These are phyloP conservation scores for Musa balbisiana DNA, from an alignment of 202 grass and related monocot species.

Conservation along the genomic window DNA sequence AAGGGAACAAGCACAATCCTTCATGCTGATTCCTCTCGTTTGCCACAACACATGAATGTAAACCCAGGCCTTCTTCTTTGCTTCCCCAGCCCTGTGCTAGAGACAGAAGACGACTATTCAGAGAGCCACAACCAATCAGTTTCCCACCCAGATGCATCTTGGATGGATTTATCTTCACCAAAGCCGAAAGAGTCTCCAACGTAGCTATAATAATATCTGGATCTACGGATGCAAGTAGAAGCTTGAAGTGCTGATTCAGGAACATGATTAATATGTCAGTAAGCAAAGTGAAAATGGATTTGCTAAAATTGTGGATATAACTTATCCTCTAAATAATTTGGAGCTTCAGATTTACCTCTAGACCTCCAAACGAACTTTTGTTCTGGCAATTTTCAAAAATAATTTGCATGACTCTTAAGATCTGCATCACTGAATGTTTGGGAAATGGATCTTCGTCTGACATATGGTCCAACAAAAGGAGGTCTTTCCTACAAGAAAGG, in stretches of 20 bases:
- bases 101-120: conserved; percentile 86
- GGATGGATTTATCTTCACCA: conserved; percentile 95
- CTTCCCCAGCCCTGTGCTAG: conserved; percentile 97
- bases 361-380: conserved; percentile 64
- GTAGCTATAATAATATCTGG: conserved; percentile 83
- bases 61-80: conserved; percentile 96
- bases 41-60: conserved; percentile 88
- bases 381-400: conserved; percentile 97
- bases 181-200: conserved; percentile 77
- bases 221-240: conserved; percentile 80
- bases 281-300: conserved; percentile 6
- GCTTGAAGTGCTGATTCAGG: conserved; percentile 74
- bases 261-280: conserved; percentile 13
- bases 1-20: conserved; percentile 65
- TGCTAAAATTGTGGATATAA: not conserved
- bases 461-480: conserved; percentile 79
- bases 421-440: conserved; percentile 79
- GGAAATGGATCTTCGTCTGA: conserved; percentile 59
- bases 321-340: not conserved
- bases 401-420: conserved; percentile 93
- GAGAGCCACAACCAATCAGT: conserved; percentile 61
- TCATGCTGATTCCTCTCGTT: conserved; percentile 78
- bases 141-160: conserved; percentile 96
- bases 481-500: conserved; percentile 82
- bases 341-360: conserved; percentile 52